Base-by-base conservation (phyloP, 106 monocot species). In the Chionographis japonica region DNA sequence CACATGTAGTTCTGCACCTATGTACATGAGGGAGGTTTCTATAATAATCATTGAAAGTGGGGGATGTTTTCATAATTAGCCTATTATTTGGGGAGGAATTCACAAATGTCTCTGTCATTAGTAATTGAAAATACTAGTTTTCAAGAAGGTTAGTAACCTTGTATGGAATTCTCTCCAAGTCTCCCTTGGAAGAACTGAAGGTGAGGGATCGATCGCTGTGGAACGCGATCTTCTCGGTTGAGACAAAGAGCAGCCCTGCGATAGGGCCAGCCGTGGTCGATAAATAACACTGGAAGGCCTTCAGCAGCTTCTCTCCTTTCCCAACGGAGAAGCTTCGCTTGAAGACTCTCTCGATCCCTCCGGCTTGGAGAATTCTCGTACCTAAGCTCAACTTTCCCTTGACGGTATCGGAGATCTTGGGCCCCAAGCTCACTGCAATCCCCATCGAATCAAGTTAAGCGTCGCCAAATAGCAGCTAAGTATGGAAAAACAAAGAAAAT, bases 251-350 rank as follows among this genome's bases (percentile, higher is more conserved):
- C 17, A 81, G 49, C 2, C 81, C 81, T 11, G 76, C 62, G 14
- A 81, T 81, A 37, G 81, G 81, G 54, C 81, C 81, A 1, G 72
- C 76, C 0, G 81, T 81, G 4, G 81, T 76, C 27, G 76, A 81
- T 12, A 76, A 43, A 68, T 76, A 77, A 19, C 81, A 76, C 56
- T 72, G 72, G 14, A 18, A 75, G 10, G 75, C 80, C 60, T 75
- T 81, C 27, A 62, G 50, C 55, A 81, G 60, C 54, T 54, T 81
- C 69, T 81, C 80, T 39, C 61, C 65, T 67, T 75, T 75, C 13
- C 15, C 38, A 49, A 56, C 60, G 0, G 65, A 62, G 61, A 81
- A 81, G 13, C 41, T 51, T 61, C 58, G 54, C 13, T 56, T 66
- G 56, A 81, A 81, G 16, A 71, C 75, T 75, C 58, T 81, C 11